Evolutionary conservation across 306 rosid genomes (phyloP), one percentile per base, ranked within the genome.

Genomic region (Rosa rugosa): DNA sequence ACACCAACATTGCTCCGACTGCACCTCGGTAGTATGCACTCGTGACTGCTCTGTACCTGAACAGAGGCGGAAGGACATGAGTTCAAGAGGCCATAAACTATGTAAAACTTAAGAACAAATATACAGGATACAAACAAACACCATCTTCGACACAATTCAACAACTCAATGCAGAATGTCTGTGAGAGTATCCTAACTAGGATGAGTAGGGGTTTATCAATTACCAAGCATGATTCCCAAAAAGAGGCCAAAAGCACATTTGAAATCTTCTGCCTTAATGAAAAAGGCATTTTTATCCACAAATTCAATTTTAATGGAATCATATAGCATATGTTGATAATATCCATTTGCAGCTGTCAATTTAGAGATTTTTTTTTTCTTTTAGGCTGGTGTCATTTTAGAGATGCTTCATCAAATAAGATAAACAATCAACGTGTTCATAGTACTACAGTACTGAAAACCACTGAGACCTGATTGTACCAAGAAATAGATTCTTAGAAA

Each of bases 21-120:
- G 98, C 98, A 22, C 98, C 98, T 72, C 97, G 71, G 77, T 94
- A 94, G 86, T 94, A 94, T 81, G 98, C 97, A 83, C 96, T 94
- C 17, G 98, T 91, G 50, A 94, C 97, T 69, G 98, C 98, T 74
- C 97, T 83, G 74, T 91, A 91, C 84, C 98, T 94, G 84, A 63
- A 72, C 36, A 74, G n/a, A n/a, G 0, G 72, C 18, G 44, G 9
- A 5, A 76, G 6, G 11, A 41, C 5, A 77, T 42, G 5, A 63
- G 46, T 75, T 72, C 74, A 65, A 75, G 68, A 79, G 12, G 50
- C 73, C 22, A 62, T 27, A 42, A 31, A 12, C 1, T n/a, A 1
- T 27, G 62, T 36, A 80, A 27, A 67, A 12, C 54, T 45, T 31
- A 31, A 31, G 36, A 31, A 31, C 36, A 31, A 31, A 2, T 31